These are phyloP conservation scores for Amaranthus cruentus DNA, from an alignment of 148 eudicot species.

Conservation along the genomic window DNA sequence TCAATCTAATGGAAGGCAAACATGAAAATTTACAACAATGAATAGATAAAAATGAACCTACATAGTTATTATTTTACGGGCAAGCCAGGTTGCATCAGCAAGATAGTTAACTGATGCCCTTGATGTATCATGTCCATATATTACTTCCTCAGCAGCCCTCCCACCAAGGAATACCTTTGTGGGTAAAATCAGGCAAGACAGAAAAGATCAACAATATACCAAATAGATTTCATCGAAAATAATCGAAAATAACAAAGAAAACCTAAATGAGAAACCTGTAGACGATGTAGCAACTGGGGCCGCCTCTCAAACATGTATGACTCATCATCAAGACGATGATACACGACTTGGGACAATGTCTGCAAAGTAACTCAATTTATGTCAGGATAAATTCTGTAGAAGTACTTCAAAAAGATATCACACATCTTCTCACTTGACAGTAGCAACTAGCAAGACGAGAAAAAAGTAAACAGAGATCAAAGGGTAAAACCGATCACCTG, in stretches of 20 bases:
- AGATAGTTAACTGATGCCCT: constrained; percentile 83
- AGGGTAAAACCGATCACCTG: constrained; percentile 40
- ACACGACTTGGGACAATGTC: constrained; percentile 79
- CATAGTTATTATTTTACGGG: constrained; percentile 85
- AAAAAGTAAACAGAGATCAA: neutral
- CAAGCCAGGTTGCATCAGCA: constrained; percentile 98
- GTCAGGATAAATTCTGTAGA: neutral
- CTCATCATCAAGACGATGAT: constrained; percentile 83
- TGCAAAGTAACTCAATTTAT: constrained; percentile 27
- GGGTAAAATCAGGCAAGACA: constrained; percentile 6
- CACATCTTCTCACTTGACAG: too few species aligned
- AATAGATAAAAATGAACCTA: constrained; percentile 28
- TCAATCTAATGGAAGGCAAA: neutral
- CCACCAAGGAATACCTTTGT: constrained; percentile 85
- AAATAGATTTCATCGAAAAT: neutral
- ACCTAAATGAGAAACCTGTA: constrained; percentile 54
- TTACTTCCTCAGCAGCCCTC: constrained; percentile 94
- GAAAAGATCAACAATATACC: neutral
- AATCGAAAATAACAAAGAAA: constrained; percentile 1
- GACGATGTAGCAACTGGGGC: constrained; percentile 84
- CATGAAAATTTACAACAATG: neutral
- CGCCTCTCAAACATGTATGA: constrained; percentile 70
- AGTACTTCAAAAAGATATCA: neutral
- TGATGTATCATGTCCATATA: constrained; percentile 82
- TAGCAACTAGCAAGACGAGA: constrained; percentile 1